Conservation (phyloP, 176 grass and related monocot genomes). For the Oryza rufipogon region DNA sequence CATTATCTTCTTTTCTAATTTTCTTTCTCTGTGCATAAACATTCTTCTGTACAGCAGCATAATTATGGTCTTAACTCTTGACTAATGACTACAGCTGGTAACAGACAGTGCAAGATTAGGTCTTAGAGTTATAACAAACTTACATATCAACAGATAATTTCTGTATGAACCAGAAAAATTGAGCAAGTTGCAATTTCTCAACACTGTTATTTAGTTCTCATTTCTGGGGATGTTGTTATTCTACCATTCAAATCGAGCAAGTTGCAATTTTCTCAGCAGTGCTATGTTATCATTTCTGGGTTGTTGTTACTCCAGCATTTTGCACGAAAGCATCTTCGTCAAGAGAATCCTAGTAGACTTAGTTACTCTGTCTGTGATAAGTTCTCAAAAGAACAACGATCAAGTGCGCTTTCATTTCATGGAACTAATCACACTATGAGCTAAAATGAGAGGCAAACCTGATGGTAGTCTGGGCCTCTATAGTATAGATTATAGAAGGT, state of each 20-base stretch:
- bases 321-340: neutral
- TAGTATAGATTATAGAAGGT: neutral
- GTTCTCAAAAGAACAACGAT: neutral
- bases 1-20: too few species aligned
- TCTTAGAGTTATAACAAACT: neutral
- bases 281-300: neutral
- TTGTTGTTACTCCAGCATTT: neutral
- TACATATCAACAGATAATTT: neutral
- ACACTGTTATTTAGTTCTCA: neutral
- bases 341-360: neutral
- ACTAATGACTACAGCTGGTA: neutral
- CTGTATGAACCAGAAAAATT: neutral
- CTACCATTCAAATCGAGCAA: neutral
- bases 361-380: neutral
- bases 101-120: neutral
- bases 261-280: neutral
- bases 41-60: neutral
- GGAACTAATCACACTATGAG: neutral
- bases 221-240: neutral
- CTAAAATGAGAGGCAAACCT: neutral
- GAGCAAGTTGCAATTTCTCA: neutral
- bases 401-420: neutral
- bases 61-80: neutral
- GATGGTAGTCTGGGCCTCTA: neutral
- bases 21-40: neutral